Conservation (phyloP, 108 stramenopile species). For the Fistulifera solaris region DNA sequence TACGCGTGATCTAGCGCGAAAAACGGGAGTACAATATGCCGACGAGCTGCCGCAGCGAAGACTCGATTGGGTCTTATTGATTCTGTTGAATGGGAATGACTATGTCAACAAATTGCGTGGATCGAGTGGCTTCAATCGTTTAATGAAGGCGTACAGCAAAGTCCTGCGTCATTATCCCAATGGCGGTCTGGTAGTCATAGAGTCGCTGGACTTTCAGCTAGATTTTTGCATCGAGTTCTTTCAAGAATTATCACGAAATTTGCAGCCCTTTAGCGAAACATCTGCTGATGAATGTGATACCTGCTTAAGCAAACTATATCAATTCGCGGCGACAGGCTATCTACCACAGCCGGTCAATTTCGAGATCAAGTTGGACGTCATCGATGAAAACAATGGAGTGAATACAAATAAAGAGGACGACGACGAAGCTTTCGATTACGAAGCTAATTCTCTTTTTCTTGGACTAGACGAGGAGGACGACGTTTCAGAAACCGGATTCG, state of each 20-base stretch:
- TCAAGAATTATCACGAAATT: slow-evolving; percentile 14
- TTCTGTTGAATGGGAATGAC: slow-evolving; percentile 87
- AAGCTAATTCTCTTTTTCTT: no score
- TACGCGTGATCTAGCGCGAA: slow-evolving; percentile 33
- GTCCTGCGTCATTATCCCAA: slow-evolving; percentile 15
- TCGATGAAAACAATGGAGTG: background rate
- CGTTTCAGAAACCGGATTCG: slow-evolving; percentile 1
- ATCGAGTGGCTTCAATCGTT: slow-evolving; percentile 33
- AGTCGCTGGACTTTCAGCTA: slow-evolving; percentile 51
- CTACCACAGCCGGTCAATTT: background rate
- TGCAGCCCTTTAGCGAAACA: background rate
- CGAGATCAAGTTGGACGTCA: background rate
- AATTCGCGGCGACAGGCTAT: background rate
- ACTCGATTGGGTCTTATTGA: slow-evolving; percentile 60
- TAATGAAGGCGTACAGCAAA: slow-evolving; percentile 35
- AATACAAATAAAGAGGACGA: slow-evolving; percentile 16
- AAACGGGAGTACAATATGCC: background rate
- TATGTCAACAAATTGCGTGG: slow-evolving; percentile 74
- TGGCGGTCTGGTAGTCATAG: slow-evolving; percentile 39
- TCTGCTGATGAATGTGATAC: background rate
- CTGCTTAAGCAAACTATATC: background rate
- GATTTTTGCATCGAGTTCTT: slow-evolving; percentile 61
- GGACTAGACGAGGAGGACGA: slow-evolving; percentile 6
- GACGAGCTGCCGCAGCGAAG: slow-evolving; percentile 27
- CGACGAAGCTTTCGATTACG: slow-evolving; percentile 18